A percentile compares a stretch with the other conserved stretches of the same genome.
Evolutionary conservation across 2,329 filamentous ascomycete species (phyloP).

Genomic region (Colletotrichum nymphaeae): DNA sequence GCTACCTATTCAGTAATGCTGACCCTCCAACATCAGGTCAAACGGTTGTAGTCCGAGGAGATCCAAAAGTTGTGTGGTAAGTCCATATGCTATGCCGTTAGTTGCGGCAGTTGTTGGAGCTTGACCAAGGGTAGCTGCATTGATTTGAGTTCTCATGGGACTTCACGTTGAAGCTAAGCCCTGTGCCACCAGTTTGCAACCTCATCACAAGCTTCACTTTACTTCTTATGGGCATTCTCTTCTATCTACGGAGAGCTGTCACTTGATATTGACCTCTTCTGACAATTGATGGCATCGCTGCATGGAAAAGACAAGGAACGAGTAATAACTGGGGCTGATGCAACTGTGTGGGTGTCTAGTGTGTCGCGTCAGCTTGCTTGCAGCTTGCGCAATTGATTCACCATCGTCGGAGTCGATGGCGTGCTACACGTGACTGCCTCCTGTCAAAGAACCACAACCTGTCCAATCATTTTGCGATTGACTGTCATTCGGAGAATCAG

Average conservation of each 20-base stretch:
- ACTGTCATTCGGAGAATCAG: not conserved
- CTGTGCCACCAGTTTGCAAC: not conserved
- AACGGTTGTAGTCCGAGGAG: not conserved
- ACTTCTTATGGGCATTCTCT: not conserved
- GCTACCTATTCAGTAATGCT: not conserved
- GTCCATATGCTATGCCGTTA: not conserved
- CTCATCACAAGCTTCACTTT: not conserved
- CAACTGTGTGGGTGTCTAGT: conserved; percentile 1
- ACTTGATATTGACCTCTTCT: not conserved
- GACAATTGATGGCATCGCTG: not conserved
- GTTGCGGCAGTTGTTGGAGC: not conserved
- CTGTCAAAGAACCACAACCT: not conserved
- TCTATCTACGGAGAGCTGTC: not conserved
- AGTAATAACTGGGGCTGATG: conserved; percentile 11
- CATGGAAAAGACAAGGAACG: not conserved
- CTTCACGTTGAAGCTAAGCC: not conserved
- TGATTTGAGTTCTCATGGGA: not conserved
- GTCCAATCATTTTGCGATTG: not conserved
- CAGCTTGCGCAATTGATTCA: conserved; percentile 33
- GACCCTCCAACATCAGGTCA: not conserved
- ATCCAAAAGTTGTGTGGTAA: not conserved
- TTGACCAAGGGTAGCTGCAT: not conserved
- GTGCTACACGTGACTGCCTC: conserved; percentile 1
- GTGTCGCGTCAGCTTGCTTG: conserved; percentile 26
- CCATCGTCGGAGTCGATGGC: conserved; percentile 24